Percentiles rank a stretch among this genome's conserved stretches.
Conservation (phyloP, 495 filamentous ascomycete species). For the Penicillium fimorum region DNA sequence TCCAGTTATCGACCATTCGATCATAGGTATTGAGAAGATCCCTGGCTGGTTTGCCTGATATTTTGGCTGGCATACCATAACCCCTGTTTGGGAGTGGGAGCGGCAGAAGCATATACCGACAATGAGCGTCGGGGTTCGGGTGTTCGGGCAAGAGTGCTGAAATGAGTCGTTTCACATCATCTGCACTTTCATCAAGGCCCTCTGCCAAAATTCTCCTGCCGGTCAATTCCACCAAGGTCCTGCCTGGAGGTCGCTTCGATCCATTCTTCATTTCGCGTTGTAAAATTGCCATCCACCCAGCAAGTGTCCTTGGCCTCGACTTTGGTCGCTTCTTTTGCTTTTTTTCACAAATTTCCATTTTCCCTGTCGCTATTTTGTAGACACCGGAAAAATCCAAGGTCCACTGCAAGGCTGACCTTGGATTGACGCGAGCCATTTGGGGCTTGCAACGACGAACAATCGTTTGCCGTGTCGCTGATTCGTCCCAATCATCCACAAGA, state of each 20-base stretch:
- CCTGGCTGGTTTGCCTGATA: constrained; percentile 9
- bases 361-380: constrained; percentile 25
- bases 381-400: constrained; percentile 34
- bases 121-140: constrained; percentile 4
- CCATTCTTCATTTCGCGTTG: constrained; percentile 7
- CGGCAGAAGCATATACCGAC: constrained; percentile 23
- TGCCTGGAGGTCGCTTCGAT: constrained; percentile 8
- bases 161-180: constrained; percentile 26
- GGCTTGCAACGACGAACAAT: constrained; percentile 1
- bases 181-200: constrained; percentile 38
- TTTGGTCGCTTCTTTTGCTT: not conserved
- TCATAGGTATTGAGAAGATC: constrained; percentile 40
- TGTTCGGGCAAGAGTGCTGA: constrained; percentile 15
- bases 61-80: constrained; percentile 7
- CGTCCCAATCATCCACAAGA: constrained; percentile 42
- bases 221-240: constrained; percentile 37
- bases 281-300: constrained; percentile 18
- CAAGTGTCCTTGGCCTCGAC: constrained; percentile 17
- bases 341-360: constrained; percentile 13
- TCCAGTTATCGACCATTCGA: constrained; percentile 39
- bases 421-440: not conserved
- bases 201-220: constrained; percentile 23
- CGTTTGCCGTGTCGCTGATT: constrained; percentile 19
- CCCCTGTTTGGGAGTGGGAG: constrained; percentile 13
- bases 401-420: constrained; percentile 23